Conservation (phyloP, 495 filamentous ascomycete genomes). For the Penicillium silybi region DNA sequence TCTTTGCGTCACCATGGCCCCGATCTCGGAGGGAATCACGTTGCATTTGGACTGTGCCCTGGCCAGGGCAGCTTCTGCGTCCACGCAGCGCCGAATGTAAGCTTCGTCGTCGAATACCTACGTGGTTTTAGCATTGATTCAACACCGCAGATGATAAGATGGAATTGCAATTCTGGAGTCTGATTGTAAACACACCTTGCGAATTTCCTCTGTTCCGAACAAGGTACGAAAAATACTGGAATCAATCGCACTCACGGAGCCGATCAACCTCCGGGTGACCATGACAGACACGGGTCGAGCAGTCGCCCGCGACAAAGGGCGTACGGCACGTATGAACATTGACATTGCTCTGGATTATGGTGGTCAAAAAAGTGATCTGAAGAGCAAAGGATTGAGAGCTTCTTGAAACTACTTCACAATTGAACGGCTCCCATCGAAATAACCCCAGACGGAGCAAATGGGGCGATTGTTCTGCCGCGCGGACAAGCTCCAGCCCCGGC, state of each 20-base stretch:
- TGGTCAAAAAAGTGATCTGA: no score
- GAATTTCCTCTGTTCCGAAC: slow-evolving; percentile 50
- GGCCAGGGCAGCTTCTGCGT: slow-evolving; percentile 49
- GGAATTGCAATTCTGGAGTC: background rate
- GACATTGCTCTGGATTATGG: background rate
- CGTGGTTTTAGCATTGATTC: slow-evolving; percentile 1
- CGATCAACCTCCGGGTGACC: slow-evolving; percentile 11
- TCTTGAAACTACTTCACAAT: background rate
- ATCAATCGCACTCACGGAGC: slow-evolving; percentile 46
- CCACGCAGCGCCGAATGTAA: slow-evolving; percentile 45
- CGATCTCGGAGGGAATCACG: slow-evolving; percentile 43
- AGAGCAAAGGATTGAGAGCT: background rate
- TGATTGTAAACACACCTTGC: slow-evolving; percentile 27
- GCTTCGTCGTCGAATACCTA: slow-evolving; percentile 45
- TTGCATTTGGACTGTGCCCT: slow-evolving; percentile 40
- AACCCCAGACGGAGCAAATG: background rate
- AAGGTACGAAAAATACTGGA: slow-evolving; percentile 47
- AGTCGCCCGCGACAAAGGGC: background rate
- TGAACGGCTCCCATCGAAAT: background rate
- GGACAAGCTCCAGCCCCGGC: background rate
- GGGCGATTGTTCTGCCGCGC: background rate
- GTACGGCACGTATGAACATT: background rate
- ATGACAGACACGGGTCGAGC: background rate
- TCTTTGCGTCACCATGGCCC: slow-evolving; percentile 33
- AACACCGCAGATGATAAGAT: background rate